A percentile compares a stretch with the other conserved stretches of the same genome.
These are phyloP conservation scores for Malania oleifera DNA, from an alignment of 164 flowering plant genomes.

Conservation along the genomic window DNA sequence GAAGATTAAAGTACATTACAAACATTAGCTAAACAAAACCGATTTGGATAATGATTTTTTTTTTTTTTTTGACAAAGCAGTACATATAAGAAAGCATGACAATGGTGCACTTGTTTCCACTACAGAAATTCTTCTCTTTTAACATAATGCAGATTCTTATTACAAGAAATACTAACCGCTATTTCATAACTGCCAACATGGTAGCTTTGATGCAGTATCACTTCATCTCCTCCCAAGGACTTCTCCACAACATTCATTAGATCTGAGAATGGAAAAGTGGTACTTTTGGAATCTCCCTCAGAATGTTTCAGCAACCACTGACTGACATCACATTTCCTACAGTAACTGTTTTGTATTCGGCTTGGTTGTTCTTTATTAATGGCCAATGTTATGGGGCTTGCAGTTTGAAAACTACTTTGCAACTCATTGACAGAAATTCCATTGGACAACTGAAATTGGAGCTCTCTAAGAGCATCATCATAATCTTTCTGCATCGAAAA, in stretches of 20 bases:
- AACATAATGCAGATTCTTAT: not conserved
- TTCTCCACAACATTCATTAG: conserved; percentile 32
- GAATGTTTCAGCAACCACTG: conserved; percentile 31
- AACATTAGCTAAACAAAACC: too few relatives aligned
- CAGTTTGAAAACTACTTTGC: conserved; percentile 10
- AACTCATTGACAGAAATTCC: conserved; percentile 32
- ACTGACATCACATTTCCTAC: conserved; percentile 25
- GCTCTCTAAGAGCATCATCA: conserved; percentile 35
- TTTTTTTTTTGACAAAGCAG: too few relatives aligned
- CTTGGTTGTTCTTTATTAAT: conserved; percentile 13
- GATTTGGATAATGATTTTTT: too few relatives aligned
- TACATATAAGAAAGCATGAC: too few relatives aligned
- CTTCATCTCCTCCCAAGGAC: conserved; percentile 24
- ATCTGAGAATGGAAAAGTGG: conserved; percentile 11
- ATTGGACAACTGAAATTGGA: conserved; percentile 28
- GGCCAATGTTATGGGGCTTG: conserved; percentile 7
- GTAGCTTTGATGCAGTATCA: conserved; percentile 22
- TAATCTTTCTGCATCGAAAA: conserved; percentile 30
- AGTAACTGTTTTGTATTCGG: conserved; percentile 7
- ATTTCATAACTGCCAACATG: conserved; percentile 29
- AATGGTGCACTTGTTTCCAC: too few relatives aligned
- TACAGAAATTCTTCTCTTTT: too few relatives aligned
- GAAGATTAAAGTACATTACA: too few relatives aligned
- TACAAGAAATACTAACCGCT: conserved; percentile 23
- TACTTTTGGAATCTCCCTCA: conserved; percentile 9